These are phyloP conservation scores for Aureobasidium mangrovei DNA, from an alignment of 2,329 filamentous ascomycete species.

Conservation along the genomic window DNA sequence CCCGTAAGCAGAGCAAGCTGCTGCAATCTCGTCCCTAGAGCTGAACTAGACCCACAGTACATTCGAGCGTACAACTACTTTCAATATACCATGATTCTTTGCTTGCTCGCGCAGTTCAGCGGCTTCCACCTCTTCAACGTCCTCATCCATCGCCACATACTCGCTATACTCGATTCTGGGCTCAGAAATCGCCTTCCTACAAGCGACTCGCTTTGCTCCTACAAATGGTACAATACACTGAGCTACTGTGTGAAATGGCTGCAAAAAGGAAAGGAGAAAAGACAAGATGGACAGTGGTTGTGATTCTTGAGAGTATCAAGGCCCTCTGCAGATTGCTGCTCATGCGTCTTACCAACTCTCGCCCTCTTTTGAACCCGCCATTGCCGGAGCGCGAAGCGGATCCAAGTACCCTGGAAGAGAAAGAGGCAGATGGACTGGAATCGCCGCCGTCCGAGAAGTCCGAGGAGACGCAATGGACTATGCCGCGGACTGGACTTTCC, in stretches of 20 bases:
- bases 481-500: constrained; percentile 87
- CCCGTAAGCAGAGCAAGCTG: constrained; percentile 38
- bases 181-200: constrained; percentile 58
- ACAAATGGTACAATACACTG: constrained; percentile 88
- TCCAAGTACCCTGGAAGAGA: constrained; percentile 50
- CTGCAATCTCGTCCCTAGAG: background rate
- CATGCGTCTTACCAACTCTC: constrained; percentile 70
- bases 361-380: constrained; percentile 73
- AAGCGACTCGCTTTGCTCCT: constrained; percentile 70
- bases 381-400: constrained; percentile 79
- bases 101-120: constrained; percentile 56
- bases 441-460: constrained; percentile 32
- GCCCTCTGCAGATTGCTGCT: constrained; percentile 74
- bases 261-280: constrained; percentile 78
- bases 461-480: constrained; percentile 56
- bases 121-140: constrained; percentile 42
- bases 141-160: constrained; percentile 47
- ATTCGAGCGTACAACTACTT: constrained; percentile 80
- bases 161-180: constrained; percentile 57
- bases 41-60: constrained; percentile 42
- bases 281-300: constrained; percentile 75
- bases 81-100: constrained; percentile 89
- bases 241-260: constrained; percentile 95
- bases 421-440: constrained; percentile 39
- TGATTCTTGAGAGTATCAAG: constrained; percentile 78